Percentiles rank a stretch among this genome's conserved stretches.
These are phyloP conservation scores for Diaporthe sp. DNA, from an alignment of 2,329 filamentous ascomycete genomes.

Conservation along the genomic window DNA sequence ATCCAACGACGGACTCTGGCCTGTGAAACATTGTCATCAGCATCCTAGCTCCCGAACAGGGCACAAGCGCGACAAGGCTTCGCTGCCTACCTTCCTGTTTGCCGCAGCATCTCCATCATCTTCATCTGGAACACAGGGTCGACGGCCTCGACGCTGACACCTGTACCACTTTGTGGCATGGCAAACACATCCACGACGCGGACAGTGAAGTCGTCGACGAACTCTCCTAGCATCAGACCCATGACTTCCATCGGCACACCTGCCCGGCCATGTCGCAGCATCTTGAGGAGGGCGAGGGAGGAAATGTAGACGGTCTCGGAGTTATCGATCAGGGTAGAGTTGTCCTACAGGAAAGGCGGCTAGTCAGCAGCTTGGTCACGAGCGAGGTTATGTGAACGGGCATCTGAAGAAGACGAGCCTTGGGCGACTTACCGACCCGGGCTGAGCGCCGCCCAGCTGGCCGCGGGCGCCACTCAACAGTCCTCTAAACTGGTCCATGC, in stretches of 20 bases:
- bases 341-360: conserved; percentile 72
- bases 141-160: conserved; percentile 97
- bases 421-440: conserved; percentile 69
- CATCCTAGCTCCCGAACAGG: background rate
- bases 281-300: conserved; percentile 95
- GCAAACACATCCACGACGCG: conserved; percentile 98
- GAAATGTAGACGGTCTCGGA: conserved; percentile 99
- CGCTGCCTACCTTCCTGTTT: conserved; percentile 86
- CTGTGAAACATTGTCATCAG: conserved; percentile 58
- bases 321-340: conserved; percentile 94
- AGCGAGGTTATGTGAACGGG: background rate
- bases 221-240: conserved; percentile 98
- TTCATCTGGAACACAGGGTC: conserved; percentile 99
- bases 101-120: conserved; percentile 99
- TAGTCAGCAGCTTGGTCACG: conserved; percentile 40
- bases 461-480: conserved; percentile 82
- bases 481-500: conserved; percentile 92
- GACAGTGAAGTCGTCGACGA: conserved; percentile 99
- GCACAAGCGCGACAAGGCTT: background rate
- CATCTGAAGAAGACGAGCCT: background rate
- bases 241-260: conserved; percentile 99
- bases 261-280: conserved; percentile 96
- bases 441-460: conserved; percentile 73
- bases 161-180: conserved; percentile 98
- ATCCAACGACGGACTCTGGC: conserved; percentile 96